A percentile compares a stretch with the other conserved stretches of the same genome.
phyloP scores from a whole-genome alignment of 768 basidiomycete species.

The Pleurotus tuber-regium region DNA sequence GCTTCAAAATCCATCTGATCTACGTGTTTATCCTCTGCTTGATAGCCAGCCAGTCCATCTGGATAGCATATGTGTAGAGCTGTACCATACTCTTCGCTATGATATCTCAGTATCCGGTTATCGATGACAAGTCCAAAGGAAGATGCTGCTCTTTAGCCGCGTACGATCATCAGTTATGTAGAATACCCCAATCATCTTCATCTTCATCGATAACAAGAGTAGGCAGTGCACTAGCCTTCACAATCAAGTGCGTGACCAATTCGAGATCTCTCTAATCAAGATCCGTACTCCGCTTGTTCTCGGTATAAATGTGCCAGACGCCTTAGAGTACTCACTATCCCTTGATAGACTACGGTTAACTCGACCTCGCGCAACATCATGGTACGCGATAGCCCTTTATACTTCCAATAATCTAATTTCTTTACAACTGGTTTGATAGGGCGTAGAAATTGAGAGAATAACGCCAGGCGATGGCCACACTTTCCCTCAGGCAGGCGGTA shows the following conservation, averaged over 20 bases:
- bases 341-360: conserved; percentile 33
- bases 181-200: conserved; percentile 11
- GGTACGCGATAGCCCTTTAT: conserved; percentile 29
- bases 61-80: not conserved
- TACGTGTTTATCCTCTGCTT: not conserved
- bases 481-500: conserved; percentile 72
- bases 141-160: not conserved
- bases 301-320: conserved; percentile 15
- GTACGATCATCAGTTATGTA: conserved; percentile 5
- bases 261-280: conserved; percentile 62
- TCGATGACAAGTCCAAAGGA: not conserved
- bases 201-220: conserved; percentile 29
- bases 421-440: conserved; percentile 40
- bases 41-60: not conserved
- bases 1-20: not conserved
- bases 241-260: conserved; percentile 17
- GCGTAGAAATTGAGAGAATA: conserved; percentile 62
- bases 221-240: conserved; percentile 7
- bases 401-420: conserved; percentile 16
- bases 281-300: conserved; percentile 59
- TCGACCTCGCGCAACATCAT: conserved; percentile 20
- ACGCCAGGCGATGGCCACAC: conserved; percentile 54
- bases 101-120: not conserved
- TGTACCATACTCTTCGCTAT: not conserved
- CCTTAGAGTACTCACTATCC: conserved; percentile 26